Percentiles rank a stretch among this genome's conserved stretches.
Evolutionary conservation across 768 basidiomycete genomes (phyloP).

Genomic region (Serpula lacrymans): DNA sequence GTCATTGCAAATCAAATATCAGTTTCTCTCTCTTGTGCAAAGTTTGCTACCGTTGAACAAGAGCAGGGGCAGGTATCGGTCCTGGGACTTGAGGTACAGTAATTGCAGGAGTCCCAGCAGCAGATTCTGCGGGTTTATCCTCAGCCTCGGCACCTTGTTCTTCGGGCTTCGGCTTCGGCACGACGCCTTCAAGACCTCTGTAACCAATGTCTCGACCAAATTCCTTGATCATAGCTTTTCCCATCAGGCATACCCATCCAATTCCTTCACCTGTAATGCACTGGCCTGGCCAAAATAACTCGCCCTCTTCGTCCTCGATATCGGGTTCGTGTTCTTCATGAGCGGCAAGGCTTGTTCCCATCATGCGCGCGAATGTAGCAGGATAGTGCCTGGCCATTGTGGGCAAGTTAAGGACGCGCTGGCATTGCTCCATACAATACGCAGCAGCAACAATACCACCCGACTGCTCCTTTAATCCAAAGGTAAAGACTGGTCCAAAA

Average conservation of each 20-base stretch:
- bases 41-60: too few relatives aligned
- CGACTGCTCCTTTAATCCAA: slow-evolving; percentile 25
- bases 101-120: too few relatives aligned
- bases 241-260: slow-evolving; percentile 86
- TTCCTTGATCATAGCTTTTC: slow-evolving; percentile 82
- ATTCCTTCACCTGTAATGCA: slow-evolving; percentile 71
- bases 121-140: too few relatives aligned
- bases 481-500: slow-evolving; percentile 23
- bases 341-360: slow-evolving; percentile 56
- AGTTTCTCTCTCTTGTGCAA: too few relatives aligned
- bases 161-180: slow-evolving; percentile 58
- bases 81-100: neutral
- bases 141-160: too few relatives aligned
- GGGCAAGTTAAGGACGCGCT: slow-evolving; percentile 59
- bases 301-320: slow-evolving; percentile 82
- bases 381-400: slow-evolving; percentile 71
- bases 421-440: slow-evolving; percentile 43
- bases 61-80: too few relatives aligned
- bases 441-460: slow-evolving; percentile 40
- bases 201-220: slow-evolving; percentile 76
- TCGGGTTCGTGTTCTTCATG: slow-evolving; percentile 78
- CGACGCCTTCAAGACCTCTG: slow-evolving; percentile 65
- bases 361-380: slow-evolving; percentile 69
- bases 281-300: slow-evolving; percentile 82
- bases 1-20: too few relatives aligned